Conservation (phyloP, 2,329 filamentous ascomycete genomes). For the Aaosphaeria arxii region DNA sequence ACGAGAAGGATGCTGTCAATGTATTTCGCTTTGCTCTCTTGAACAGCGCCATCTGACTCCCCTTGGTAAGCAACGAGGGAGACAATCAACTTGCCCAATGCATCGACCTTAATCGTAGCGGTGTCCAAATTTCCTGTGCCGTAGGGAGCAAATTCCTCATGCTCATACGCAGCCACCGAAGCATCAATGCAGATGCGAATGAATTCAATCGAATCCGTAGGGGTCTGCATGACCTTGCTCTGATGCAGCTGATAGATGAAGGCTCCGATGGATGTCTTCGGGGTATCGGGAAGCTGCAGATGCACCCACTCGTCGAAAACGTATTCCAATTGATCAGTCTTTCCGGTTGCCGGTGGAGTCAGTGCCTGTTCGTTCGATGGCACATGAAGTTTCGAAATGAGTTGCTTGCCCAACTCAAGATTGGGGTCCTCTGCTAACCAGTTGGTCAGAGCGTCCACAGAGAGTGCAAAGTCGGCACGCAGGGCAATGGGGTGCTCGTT, state of each 20-base stretch:
- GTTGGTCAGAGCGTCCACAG: slow-evolving; percentile 73
- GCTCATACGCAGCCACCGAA: slow-evolving; percentile 75
- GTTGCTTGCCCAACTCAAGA: slow-evolving; percentile 63
- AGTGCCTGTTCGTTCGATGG: slow-evolving; percentile 53
- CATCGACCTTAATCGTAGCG: slow-evolving; percentile 68
- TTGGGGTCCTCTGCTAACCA: slow-evolving; percentile 76
- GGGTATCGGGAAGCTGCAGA: slow-evolving; percentile 72
- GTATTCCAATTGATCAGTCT: slow-evolving; percentile 86
- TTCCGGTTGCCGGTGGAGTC: slow-evolving; percentile 57
- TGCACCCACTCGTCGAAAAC: slow-evolving; percentile 94
- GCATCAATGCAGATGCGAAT: slow-evolving; percentile 77
- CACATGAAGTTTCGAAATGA: slow-evolving; percentile 65
- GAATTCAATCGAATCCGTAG: slow-evolving; percentile 77
- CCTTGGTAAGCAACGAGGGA: slow-evolving; percentile 71
- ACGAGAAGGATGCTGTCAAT: slow-evolving; percentile 76
- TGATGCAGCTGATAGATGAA: slow-evolving; percentile 85
- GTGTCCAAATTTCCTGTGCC: slow-evolving; percentile 57
- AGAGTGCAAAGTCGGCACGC: slow-evolving; percentile 81
- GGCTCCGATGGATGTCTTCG: slow-evolving; percentile 66
- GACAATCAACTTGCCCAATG: slow-evolving; percentile 76
- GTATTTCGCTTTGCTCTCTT: slow-evolving; percentile 65
- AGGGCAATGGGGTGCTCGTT: slow-evolving; percentile 74
- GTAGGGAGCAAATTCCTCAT: slow-evolving; percentile 57
- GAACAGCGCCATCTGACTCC: slow-evolving; percentile 56
- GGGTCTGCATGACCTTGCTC: slow-evolving; percentile 67